phyloP scores from a whole-genome alignment of 169 alveolate species.

The Blepharisma undulans region DNA sequence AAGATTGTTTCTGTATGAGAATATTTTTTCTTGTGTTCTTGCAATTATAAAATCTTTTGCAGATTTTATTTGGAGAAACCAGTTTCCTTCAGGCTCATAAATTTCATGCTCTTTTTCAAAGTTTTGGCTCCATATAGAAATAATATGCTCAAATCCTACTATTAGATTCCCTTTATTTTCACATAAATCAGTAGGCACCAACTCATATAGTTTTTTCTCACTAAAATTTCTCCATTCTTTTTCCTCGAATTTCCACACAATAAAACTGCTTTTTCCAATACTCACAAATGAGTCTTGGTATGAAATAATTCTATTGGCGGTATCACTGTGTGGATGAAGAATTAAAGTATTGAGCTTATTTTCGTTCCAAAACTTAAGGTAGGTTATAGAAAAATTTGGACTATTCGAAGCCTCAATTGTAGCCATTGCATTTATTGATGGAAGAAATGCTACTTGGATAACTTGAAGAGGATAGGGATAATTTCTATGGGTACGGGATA shows the following conservation, averaged over 20 bases:
- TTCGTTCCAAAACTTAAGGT: slow-evolving; percentile 27
- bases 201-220: not conserved
- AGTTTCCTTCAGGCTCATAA: slow-evolving; percentile 11
- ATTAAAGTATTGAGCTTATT: not conserved
- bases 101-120: not conserved
- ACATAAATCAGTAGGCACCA: not conserved
- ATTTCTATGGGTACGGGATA: not conserved
- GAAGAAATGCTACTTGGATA: not conserved
- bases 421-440: not conserved
- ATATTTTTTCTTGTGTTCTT: not conserved
- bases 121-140: not conserved
- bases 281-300: not conserved
- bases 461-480: slow-evolving; percentile 30
- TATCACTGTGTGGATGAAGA: slow-evolving; percentile 25
- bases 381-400: not conserved
- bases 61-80: not conserved
- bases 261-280: slow-evolving; percentile 5
- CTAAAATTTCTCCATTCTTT: not conserved
- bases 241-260: not conserved
- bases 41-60: not conserved
- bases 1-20: not conserved
- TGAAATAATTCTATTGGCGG: not conserved
- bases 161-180: not conserved
- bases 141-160: not conserved
- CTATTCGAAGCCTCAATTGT: not conserved